Base-by-base conservation (phyloP, 768 basidiomycete genomes). In the Collybia sordida region DNA sequence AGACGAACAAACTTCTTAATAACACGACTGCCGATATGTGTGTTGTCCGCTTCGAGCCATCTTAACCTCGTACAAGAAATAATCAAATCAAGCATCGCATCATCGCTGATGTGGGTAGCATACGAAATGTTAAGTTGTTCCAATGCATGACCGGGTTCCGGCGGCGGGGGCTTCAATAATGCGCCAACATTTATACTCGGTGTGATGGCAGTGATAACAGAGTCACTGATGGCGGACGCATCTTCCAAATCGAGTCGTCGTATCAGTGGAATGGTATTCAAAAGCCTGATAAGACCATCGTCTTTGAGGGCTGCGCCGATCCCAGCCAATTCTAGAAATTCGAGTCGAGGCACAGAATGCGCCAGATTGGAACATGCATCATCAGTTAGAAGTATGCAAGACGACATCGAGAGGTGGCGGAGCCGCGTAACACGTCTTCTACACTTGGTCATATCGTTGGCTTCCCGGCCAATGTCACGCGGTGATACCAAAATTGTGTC, bases 171-270 rank as follows among this genome's bases (percentile, higher is more conserved):
- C 14, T 40, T 17, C 17, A 12, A 43, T n/a, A 28, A 17, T n/a
- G 41, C 42, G 27, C 38, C 45, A 9, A 40, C 21, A 31, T 27
- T 53, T n/a, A 21, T 24, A 21, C 21, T 25, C 4, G 85, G 87
- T 1, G 88, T 89, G 27, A 97, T 71, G 0, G 73, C 72, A 17
- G 72, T 70, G 21, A 96, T 64, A n/a, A 93, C 77, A 2, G 73
- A 68, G 64, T 96, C 92, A 1, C 81, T 86, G 46, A 94, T 80
- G 15, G 84, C 79, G 11, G 68, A 65, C 5, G 90, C 90, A 55
- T 92, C 89, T 61, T 96, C 94, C n/a, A 97, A 71, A 63, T 97
- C 94, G 35, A 96, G 69, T 39, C 81, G 81, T 47, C 83, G 77
- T 41, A 97, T 83, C 52, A 74, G 64, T 1, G 88, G 88, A 2